phyloP scores from a whole-genome alignment of 1,139 yeast species.

The Blastobotrys malaysiensis region DNA sequence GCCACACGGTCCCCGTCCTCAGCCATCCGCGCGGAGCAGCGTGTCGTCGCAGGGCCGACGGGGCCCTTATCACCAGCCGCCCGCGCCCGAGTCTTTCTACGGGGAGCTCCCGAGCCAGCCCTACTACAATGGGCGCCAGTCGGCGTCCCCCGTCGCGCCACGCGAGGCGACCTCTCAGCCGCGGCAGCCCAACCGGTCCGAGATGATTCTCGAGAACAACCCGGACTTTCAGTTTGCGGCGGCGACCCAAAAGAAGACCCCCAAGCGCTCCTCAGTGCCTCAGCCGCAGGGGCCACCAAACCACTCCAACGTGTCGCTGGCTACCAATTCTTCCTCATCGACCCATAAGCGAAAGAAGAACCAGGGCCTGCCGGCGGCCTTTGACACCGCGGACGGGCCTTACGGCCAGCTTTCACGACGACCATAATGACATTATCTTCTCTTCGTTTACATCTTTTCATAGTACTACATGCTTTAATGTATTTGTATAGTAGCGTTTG shows the following conservation, averaged over 20 bases:
- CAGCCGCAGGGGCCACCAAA: neutral
- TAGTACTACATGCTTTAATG: neutral
- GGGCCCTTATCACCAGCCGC: slow-evolving; percentile 2
- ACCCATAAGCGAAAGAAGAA: slow-evolving; percentile 2
- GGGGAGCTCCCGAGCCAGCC: slow-evolving; percentile 6
- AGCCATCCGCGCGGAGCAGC: neutral
- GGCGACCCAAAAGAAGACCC: neutral
- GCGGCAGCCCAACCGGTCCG: slow-evolving; percentile 16
- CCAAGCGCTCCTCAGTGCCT: slow-evolving; percentile 1
- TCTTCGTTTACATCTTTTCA: neutral
- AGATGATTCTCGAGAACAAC: slow-evolving; percentile 30
- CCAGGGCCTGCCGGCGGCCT: slow-evolving; percentile 13
- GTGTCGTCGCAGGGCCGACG: neutral
- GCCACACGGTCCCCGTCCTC: neutral
- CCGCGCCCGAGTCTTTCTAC: neutral
- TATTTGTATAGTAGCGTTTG: too few relatives aligned
- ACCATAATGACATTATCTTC: neutral
- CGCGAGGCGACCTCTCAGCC: slow-evolving; percentile 11
- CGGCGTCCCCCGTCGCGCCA: neutral
- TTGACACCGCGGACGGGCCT: slow-evolving; percentile 12
- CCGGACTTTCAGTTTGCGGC: slow-evolving; percentile 34
- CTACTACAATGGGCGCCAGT: neutral
- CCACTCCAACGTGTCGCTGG: slow-evolving; percentile 1
- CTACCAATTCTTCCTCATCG: slow-evolving; percentile 1
- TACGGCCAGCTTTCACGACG: slow-evolving; percentile 6